phyloP scores from a whole-genome alignment of 2,329 filamentous ascomycete genomes.

The Fusarium napiforme region DNA sequence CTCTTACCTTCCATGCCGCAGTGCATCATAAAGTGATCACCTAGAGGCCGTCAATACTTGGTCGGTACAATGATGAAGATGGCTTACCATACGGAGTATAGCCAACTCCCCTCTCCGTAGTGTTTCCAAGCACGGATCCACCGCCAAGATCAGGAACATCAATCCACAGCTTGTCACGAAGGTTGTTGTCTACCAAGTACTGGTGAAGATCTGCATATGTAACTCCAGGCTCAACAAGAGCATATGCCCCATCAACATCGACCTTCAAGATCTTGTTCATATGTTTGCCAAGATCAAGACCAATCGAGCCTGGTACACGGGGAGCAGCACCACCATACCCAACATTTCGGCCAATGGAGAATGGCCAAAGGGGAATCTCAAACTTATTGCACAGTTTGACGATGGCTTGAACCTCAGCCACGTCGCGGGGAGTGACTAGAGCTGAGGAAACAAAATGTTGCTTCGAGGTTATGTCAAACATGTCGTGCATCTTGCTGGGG shows the following conservation, averaged over 20 bases:
- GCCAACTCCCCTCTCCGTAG: conserved; percentile 28
- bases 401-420: conserved; percentile 25
- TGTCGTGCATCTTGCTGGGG: conserved; percentile 34
- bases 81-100: conserved; percentile 34
- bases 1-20: conserved; percentile 32
- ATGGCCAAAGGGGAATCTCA: conserved; percentile 35
- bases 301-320: conserved; percentile 23
- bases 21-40: conserved; percentile 37
- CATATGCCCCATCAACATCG: conserved; percentile 28
- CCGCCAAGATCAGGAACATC: conserved; percentile 34
- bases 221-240: conserved; percentile 29
- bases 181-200: conserved; percentile 21
- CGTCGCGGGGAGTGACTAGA: conserved; percentile 22
- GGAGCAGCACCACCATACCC: conserved; percentile 33
- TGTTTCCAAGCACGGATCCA: conserved; percentile 33
- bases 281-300: conserved; percentile 22
- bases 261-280: conserved; percentile 34
- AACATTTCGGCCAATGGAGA: conserved; percentile 34
- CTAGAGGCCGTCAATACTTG: not conserved
- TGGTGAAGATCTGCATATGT: conserved; percentile 30
- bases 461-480: conserved; percentile 29
- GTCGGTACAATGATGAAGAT: accelerated
- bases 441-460: conserved; percentile 34
- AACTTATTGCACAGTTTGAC: conserved; percentile 25
- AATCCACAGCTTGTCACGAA: conserved; percentile 32